A percentile compares a stretch with the other conserved stretches of the same genome.
phyloP scores from a whole-genome alignment of 805 yeast genomes.

The Wickerhamiella azyma region DNA sequence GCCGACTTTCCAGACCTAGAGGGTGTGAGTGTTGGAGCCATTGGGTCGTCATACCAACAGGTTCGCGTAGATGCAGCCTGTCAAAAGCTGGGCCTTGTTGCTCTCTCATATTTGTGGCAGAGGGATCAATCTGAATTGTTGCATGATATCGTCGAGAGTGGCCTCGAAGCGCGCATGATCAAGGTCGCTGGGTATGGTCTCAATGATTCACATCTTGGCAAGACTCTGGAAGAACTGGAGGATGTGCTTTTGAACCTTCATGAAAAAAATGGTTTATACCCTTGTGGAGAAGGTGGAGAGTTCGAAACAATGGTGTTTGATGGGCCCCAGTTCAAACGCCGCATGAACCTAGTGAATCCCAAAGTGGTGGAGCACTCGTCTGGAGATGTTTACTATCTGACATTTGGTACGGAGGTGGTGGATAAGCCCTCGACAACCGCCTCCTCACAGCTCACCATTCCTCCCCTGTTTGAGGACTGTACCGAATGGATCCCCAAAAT shows the following conservation, averaged over 20 bases:
- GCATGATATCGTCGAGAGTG: constrained; percentile 61
- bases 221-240: constrained; percentile 45
- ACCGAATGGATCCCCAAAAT: constrained; percentile 11
- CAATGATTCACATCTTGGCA: constrained; percentile 50
- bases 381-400: constrained; percentile 54
- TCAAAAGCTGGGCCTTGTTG: constrained; percentile 48
- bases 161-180: constrained; percentile 65
- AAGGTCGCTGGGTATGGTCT: constrained; percentile 93
- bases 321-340: constrained; percentile 64
- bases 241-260: constrained; percentile 45
- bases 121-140: constrained; percentile 66
- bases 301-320: constrained; percentile 88
- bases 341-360: constrained; percentile 30
- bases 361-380: constrained; percentile 33
- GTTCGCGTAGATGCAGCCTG: constrained; percentile 90
- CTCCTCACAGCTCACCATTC: constrained; percentile 2
- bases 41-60: constrained; percentile 86
- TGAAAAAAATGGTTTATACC: constrained; percentile 61
- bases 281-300: constrained; percentile 99
- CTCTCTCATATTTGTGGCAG: constrained; percentile 81
- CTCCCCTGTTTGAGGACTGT: not conserved
- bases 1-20: constrained; percentile 52
- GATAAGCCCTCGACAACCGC: constrained; percentile 26
- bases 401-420: constrained; percentile 29
- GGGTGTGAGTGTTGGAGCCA: constrained; percentile 93